Percentiles rank a stretch among this genome's conserved stretches.
Conservation (phyloP, 208 protist genomes). For the Lotmaria passim region DNA sequence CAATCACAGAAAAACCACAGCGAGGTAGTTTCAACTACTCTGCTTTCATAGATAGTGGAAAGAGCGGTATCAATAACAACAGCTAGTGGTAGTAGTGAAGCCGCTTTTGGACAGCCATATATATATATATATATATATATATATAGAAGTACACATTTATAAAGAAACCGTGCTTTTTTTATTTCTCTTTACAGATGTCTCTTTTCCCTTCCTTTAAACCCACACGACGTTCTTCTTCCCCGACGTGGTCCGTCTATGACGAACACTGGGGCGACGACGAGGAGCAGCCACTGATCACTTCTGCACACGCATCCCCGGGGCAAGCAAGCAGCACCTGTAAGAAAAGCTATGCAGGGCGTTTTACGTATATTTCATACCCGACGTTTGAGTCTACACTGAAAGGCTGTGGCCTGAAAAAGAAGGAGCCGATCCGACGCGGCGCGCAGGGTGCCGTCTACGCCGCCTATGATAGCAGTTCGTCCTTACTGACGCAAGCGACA, state of each 20-base stretch:
- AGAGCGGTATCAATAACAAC: too few species aligned
- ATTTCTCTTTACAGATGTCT: not conserved
- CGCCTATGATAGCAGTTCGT: slow-evolving; percentile 44
- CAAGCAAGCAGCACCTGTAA: not conserved
- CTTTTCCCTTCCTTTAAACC: slow-evolving; percentile 3
- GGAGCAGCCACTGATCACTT: too few species aligned
- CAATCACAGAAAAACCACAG: too few species aligned
- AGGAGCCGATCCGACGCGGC: slow-evolving; percentile 64
- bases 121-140: too few species aligned
- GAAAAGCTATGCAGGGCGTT: slow-evolving; percentile 5
- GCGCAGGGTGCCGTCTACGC: slow-evolving; percentile 86
- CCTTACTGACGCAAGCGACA: not conserved
- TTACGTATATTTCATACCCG: slow-evolving; percentile 38
- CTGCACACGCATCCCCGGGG: too few species aligned
- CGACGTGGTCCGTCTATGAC: slow-evolving; percentile 80
- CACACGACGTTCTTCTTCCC: slow-evolving; percentile 25
- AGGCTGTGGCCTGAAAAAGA: slow-evolving; percentile 59
- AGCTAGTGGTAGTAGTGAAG: too few species aligned
- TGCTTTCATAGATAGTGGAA: too few species aligned
- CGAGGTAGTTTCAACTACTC: too few species aligned
- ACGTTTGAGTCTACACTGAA: slow-evolving; percentile 39
- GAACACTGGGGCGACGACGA: slow-evolving; percentile 24
- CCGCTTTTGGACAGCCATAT: too few species aligned
- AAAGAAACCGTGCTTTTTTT: not conserved
- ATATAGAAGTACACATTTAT: too few species aligned